phyloP scores from a whole-genome alignment of 176 grass and related monocot species.

The Oryza australiensis region DNA sequence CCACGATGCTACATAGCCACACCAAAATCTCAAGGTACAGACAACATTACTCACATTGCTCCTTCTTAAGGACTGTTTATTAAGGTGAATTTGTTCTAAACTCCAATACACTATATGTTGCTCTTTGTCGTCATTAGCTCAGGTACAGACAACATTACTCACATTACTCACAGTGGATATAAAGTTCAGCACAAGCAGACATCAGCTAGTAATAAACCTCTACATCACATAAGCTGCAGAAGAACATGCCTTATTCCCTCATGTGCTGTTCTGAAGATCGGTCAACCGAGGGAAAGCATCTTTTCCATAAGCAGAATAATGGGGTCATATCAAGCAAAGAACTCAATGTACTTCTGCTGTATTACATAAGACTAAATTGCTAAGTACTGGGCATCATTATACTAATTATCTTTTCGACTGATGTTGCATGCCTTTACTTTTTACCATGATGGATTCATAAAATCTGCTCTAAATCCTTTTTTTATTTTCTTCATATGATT shows the following conservation, averaged over 20 bases:
- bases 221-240: conserved; percentile 77
- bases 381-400: not conserved
- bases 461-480: not conserved
- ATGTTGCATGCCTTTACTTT: conserved; percentile 23
- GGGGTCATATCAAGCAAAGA: conserved; percentile 42
- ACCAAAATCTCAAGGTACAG: not conserved
- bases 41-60: too few species aligned
- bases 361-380: conserved; percentile 16
- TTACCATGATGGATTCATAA: not conserved
- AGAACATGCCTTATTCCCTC: conserved; percentile 81
- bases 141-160: too few species aligned
- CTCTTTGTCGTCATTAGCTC: too few species aligned
- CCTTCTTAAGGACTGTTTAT: too few species aligned
- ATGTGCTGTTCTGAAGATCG: conserved; percentile 49
- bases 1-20: not conserved
- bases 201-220: conserved; percentile 42
- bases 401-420: not conserved
- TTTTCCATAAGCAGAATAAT: conserved; percentile 48
- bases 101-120: too few species aligned
- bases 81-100: too few species aligned
- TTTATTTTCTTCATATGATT: conserved; percentile 18
- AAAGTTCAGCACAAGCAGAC: not conserved
- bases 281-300: conserved; percentile 44
- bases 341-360: conserved; percentile 2
- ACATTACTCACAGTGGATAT: too few species aligned